These are phyloP conservation scores for Mortierella hygrophila DNA, from an alignment of 192 early-diverging fungal species.

Conservation along the genomic window DNA sequence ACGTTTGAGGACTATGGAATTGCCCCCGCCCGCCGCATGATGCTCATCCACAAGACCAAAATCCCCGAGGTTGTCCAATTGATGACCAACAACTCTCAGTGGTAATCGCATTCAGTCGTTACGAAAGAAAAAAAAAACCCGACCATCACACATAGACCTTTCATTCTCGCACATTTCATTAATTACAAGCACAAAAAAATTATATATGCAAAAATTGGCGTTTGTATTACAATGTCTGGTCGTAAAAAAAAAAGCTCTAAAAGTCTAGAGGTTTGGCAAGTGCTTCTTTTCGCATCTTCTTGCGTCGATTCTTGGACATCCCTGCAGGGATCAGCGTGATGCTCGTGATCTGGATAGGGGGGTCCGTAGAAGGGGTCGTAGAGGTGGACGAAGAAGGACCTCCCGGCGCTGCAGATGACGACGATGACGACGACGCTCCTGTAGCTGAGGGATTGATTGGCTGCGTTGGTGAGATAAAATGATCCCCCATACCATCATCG, in stretches of 20 bases:
- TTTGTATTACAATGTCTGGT: too few relatives aligned
- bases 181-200: neutral
- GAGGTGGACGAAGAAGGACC: neutral
- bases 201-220: neutral
- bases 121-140: neutral
- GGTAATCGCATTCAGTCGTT: neutral
- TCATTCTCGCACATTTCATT: neutral
- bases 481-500: neutral
- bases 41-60: slow-evolving; percentile 68
- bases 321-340: slow-evolving; percentile 13
- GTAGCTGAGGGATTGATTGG: neutral
- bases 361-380: neutral
- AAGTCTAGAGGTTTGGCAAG: neutral
- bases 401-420: neutral
- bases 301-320: slow-evolving; percentile 8
- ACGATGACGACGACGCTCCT: neutral
- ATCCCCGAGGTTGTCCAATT: slow-evolving; percentile 64
- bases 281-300: slow-evolving; percentile 16
- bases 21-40: slow-evolving; percentile 77
- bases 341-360: neutral
- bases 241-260: neutral
- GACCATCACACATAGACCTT: neutral
- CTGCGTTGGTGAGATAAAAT: neutral
- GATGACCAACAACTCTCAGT: slow-evolving; percentile 60
- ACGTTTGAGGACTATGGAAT: slow-evolving; percentile 91